phyloP scores from a whole-genome alignment of 139 green algal species.

The Nannochloris sp. region DNA sequence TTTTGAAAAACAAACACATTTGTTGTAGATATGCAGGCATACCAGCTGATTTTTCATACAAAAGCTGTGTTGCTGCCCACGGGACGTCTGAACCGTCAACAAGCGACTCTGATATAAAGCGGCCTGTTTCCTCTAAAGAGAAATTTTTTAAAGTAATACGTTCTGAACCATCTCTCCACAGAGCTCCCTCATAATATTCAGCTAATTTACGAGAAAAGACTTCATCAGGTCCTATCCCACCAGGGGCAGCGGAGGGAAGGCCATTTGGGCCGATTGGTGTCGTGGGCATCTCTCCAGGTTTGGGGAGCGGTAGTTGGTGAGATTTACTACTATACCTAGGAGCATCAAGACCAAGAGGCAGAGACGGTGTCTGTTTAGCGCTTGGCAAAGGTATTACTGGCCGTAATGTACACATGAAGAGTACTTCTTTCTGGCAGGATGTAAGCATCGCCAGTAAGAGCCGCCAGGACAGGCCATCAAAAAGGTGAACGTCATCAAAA shows the following conservation, averaged over 20 bases:
- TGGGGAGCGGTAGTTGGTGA: too few relatives aligned
- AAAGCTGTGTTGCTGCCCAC: too few relatives aligned
- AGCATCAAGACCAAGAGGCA: too few relatives aligned
- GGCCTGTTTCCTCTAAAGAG: conserved; percentile 13
- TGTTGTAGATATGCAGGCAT: conserved; percentile 69
- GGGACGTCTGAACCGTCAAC: too few relatives aligned
- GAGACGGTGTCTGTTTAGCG: too few relatives aligned
- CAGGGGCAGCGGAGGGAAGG: too few relatives aligned
- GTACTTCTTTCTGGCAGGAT: conserved; percentile 21
- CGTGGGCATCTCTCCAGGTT: too few relatives aligned
- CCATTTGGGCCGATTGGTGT: too few relatives aligned
- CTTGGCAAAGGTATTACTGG: background rate
- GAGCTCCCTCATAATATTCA: background rate
- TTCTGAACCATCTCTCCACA: background rate
- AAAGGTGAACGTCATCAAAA: conserved; percentile 67
- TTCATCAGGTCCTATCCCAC: too few relatives aligned
- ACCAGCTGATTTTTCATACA: conserved; percentile 55
- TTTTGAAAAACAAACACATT: conserved; percentile 32
- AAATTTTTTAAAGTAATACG: conserved; percentile 34
- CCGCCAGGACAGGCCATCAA: conserved; percentile 57
- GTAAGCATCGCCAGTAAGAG: conserved; percentile 32
- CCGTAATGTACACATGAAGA: conserved; percentile 47
- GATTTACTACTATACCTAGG: too few relatives aligned
- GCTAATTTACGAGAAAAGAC: too few relatives aligned
- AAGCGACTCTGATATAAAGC: conserved; percentile 18